A percentile compares a stretch with the other conserved stretches of the same genome.
Evolutionary conservation across 1,139 yeast genomes (phyloP).

Genomic region (Wickerhamomyces sp.): DNA sequence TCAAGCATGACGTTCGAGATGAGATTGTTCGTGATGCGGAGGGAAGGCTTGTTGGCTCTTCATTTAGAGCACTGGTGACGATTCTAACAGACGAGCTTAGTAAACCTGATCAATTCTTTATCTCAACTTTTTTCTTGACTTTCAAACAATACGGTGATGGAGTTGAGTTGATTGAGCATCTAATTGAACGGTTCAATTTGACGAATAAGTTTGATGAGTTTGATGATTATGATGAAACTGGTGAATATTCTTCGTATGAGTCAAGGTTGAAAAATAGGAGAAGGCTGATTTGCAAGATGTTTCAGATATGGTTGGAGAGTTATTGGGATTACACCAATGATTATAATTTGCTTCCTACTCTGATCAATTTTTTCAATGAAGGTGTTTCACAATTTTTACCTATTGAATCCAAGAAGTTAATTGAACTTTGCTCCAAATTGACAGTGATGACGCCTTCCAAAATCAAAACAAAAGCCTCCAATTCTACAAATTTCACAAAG

Average conservation of each 20-base stretch:
- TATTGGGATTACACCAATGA: conserved; percentile 74
- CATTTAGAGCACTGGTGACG: conserved; percentile 69
- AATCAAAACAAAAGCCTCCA: conserved; percentile 19
- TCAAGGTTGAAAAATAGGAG: conserved; percentile 58
- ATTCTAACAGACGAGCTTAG: conserved; percentile 64
- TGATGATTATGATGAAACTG: conserved; percentile 30
- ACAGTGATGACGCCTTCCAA: conserved; percentile 22
- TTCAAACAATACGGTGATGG: conserved; percentile 74
- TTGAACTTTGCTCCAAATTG: conserved; percentile 58
- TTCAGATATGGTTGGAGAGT: conserved; percentile 82
- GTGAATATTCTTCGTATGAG: conserved; percentile 34
- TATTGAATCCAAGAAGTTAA: conserved; percentile 53
- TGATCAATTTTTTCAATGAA: conserved; percentile 75
- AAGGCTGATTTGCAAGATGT: conserved; percentile 58
- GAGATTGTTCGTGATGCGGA: conserved; percentile 43
- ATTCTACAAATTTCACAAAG: background rate
- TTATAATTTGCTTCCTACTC: conserved; percentile 54
- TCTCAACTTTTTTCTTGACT: conserved; percentile 74
- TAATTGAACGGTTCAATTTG: conserved; percentile 62
- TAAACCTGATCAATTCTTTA: conserved; percentile 63
- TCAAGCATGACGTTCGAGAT: conserved; percentile 27
- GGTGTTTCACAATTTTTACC: conserved; percentile 55
- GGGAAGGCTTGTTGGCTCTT: conserved; percentile 67
- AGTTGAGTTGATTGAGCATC: conserved; percentile 61
- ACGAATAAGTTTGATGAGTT: conserved; percentile 30